A percentile compares a stretch with the other conserved stretches of the same genome.
Conservation (phyloP, 176 grass and related monocot genomes). For the Oryza nivara region DNA sequence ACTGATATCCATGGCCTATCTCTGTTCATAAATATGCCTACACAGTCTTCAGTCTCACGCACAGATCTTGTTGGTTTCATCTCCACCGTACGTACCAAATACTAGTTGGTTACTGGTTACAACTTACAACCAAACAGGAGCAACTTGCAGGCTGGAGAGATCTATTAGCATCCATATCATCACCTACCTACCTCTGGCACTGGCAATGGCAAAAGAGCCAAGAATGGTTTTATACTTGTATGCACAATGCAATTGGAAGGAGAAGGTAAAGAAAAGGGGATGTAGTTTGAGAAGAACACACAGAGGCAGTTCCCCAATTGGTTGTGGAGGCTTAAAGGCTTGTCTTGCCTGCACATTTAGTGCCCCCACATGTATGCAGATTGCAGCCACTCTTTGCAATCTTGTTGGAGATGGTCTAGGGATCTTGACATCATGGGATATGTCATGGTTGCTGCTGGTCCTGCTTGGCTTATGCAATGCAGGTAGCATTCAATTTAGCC, state of each 20-base stretch:
- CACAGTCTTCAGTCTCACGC: background rate
- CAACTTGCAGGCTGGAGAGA: background rate
- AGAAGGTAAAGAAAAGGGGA: background rate
- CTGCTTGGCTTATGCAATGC: background rate
- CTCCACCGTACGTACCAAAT: conserved; percentile 4
- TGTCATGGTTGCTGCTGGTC: conserved; percentile 13
- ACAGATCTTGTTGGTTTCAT: background rate
- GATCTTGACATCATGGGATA: conserved; percentile 37
- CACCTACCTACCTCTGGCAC: background rate
- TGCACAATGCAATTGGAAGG: background rate
- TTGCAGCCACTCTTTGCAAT: conserved; percentile 20
- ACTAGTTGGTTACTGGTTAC: conserved; percentile 41
- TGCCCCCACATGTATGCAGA: conserved; percentile 15
- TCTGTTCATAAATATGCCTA: conserved; percentile 35
- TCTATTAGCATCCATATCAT: background rate
- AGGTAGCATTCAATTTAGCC: conserved; percentile 5
- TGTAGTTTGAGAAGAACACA: conserved; percentile 3
- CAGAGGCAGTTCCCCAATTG: background rate
- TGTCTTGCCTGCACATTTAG: conserved; percentile 40
- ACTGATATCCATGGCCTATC: background rate
- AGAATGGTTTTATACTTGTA: background rate
- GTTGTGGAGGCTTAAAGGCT: conserved; percentile 26
- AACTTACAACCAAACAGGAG: conserved; percentile 24
- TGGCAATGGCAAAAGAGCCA: background rate
- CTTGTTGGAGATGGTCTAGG: conserved; percentile 11